Conservation (phyloP, 768 basidiomycete species). For the Tubosaeta brunneosetosa region DNA sequence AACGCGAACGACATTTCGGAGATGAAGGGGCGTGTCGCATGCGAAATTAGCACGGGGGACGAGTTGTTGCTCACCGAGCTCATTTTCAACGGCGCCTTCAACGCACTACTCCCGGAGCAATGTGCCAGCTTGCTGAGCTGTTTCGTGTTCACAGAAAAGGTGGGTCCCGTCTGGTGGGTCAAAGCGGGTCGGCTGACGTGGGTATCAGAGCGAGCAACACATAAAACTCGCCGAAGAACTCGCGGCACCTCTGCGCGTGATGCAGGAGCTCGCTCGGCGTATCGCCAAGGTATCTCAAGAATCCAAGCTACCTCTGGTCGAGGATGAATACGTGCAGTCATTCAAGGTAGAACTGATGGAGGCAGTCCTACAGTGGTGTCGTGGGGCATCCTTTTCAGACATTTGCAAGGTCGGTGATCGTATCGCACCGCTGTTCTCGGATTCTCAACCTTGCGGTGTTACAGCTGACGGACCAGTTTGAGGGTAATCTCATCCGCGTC, state of each 20-base stretch:
- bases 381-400: conserved; percentile 93
- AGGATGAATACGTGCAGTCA: conserved; percentile 91
- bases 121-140: conserved; percentile 93
- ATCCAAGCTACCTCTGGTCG: conserved; percentile 81
- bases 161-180: conserved; percentile 23
- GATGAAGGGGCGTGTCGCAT: conserved; percentile 96
- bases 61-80: conserved; percentile 94
- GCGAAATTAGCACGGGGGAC: conserved; percentile 97
- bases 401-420: conserved; percentile 77
- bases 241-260: conserved; percentile 83
- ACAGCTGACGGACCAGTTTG: conserved; percentile 95
- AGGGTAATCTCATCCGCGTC: conserved; percentile 93
- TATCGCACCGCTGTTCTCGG: not conserved
- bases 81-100: conserved; percentile 97
- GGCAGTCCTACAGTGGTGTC: conserved; percentile 95
- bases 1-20: conserved; percentile 89
- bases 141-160: conserved; percentile 98
- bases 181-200: not conserved
- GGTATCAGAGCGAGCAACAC: conserved; percentile 69
- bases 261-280: conserved; percentile 92
- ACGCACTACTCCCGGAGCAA: conserved; percentile 82
- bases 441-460: not conserved
- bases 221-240: conserved; percentile 91
- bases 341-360: conserved; percentile 99
- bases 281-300: conserved; percentile 98